Conservation (phyloP, 1,284 basidiomycete species). For the Ceratobasidium sp. region DNA sequence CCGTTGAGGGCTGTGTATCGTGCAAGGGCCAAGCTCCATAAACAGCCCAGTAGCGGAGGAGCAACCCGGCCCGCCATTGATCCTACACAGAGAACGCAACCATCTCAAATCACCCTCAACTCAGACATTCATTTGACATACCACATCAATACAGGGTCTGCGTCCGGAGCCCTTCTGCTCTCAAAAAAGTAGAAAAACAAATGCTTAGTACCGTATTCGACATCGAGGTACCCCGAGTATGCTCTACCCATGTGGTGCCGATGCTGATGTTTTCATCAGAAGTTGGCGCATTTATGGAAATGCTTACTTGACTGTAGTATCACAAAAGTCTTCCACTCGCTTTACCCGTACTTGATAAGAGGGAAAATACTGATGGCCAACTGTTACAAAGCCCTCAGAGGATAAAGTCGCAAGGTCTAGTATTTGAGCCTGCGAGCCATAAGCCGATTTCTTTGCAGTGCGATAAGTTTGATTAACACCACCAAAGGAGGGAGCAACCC, state of each 20-base stretch:
- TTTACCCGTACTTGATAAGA: slow-evolving; percentile 16
- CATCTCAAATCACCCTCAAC: not conserved
- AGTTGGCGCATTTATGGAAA: not conserved
- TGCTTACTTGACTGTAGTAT: slow-evolving; percentile 20
- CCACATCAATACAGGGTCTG: slow-evolving; percentile 48
- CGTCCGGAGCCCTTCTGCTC: slow-evolving; percentile 71
- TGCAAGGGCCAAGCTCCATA: slow-evolving; percentile 68
- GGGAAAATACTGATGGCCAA: slow-evolving; percentile 4
- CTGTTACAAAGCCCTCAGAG: not conserved
- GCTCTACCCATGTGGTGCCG: slow-evolving; percentile 55
- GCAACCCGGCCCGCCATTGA: slow-evolving; percentile 70
- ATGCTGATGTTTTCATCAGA: no score
- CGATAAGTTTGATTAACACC: no score
- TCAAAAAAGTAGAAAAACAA: slow-evolving; percentile 91
- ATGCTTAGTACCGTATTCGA: slow-evolving; percentile 73
- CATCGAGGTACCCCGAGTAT: slow-evolving; percentile 73
- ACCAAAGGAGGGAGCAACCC: no score
- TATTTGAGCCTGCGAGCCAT: not conserved
- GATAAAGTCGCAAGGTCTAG: not conserved
- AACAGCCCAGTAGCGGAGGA: slow-evolving; percentile 72
- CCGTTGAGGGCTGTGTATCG: slow-evolving; percentile 45
- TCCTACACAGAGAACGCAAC: slow-evolving; percentile 62
- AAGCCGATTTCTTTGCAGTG: no score
- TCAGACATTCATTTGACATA: not conserved
- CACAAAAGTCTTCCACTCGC: slow-evolving; percentile 15